Evolutionary conservation across 2,329 filamentous ascomycete genomes (phyloP).

Genomic region (Fusarium sp.): DNA sequence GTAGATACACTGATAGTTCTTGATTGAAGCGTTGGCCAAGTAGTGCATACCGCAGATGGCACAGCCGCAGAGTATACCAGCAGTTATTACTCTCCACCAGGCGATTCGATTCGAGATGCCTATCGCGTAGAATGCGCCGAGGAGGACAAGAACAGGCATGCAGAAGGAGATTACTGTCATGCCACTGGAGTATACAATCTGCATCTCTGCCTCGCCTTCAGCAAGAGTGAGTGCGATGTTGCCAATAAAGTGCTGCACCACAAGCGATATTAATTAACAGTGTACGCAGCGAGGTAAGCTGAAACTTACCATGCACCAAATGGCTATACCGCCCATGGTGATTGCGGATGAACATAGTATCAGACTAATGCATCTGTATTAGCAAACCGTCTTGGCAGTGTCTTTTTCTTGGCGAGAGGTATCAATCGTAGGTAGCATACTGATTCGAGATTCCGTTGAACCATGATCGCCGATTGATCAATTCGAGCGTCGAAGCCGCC

Average conservation of each 20-base stretch:
- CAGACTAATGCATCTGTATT: not conserved
- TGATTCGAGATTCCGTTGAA: conserved; percentile 22
- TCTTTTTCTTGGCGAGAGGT: not conserved
- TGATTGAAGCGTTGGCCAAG: conserved; percentile 81
- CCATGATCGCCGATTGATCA: conserved; percentile 23
- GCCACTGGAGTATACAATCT: conserved; percentile 7
- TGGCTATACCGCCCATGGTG: conserved; percentile 22
- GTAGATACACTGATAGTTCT: conserved; percentile 79
- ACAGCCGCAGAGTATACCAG: conserved; percentile 76
- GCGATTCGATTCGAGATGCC: conserved; percentile 68
- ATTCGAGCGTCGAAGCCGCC: conserved; percentile 18
- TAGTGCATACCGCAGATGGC: conserved; percentile 90
- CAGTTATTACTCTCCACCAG: conserved; percentile 67
- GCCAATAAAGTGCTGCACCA: conserved; percentile 10
- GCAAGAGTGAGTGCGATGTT: conserved; percentile 6
- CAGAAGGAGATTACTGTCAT: conserved; percentile 13
- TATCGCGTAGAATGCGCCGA: conserved; percentile 77
- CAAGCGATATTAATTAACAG: not conserved
- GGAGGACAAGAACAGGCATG: conserved; percentile 70
- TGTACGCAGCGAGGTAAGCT: not conserved
- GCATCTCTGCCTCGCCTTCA: conserved; percentile 1
- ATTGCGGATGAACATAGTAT: conserved; percentile 7
- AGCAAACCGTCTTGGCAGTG: not conserved
- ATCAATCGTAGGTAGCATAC: not conserved
- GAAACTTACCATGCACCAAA: conserved; percentile 20